Percentiles rank a stretch among this genome's conserved stretches.
Evolutionary conservation across 352 stramenopile species (phyloP).

Genomic region (Globisporangium spinosum): DNA sequence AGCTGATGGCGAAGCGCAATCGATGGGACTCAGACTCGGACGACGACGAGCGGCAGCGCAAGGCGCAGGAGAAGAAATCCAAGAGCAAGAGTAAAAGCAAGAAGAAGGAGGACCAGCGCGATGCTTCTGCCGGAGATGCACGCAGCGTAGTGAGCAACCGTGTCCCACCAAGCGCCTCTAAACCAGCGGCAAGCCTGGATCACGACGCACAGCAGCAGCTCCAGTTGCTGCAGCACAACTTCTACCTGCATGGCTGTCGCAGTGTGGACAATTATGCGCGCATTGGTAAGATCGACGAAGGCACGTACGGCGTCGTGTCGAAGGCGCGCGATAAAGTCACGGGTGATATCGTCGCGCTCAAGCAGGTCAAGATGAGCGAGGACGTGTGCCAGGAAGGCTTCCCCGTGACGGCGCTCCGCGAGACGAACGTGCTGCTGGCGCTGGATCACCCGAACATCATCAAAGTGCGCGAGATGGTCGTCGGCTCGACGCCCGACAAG

Average conservation of each 20-base stretch:
- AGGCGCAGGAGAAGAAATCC: slow-evolving; percentile 5
- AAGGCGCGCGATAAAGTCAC: slow-evolving; percentile 89
- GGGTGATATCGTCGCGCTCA: slow-evolving; percentile 91
- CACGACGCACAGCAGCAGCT: not conserved
- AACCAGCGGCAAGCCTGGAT: not conserved
- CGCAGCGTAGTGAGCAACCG: not conserved
- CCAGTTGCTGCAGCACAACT: slow-evolving; percentile 41
- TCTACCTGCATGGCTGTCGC: slow-evolving; percentile 86
- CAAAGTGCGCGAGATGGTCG: slow-evolving; percentile 85
- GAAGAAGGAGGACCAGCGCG: not conserved
- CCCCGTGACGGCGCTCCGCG: slow-evolving; percentile 77
- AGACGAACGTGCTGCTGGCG: slow-evolving; percentile 83
- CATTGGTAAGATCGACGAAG: slow-evolving; percentile 93
- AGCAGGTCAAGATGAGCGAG: slow-evolving; percentile 85
- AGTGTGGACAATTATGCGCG: slow-evolving; percentile 95
- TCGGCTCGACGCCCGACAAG: slow-evolving; percentile 83
- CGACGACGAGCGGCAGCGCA: slow-evolving; percentile 11
- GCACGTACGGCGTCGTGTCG: slow-evolving; percentile 96
- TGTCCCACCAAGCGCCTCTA: not conserved
- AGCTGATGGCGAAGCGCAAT: slow-evolving; percentile 40
- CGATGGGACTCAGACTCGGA: slow-evolving; percentile 66
- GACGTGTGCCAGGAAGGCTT: slow-evolving; percentile 82
- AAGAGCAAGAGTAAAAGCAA: not conserved
- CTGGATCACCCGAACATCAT: slow-evolving; percentile 87
- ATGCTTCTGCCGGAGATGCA: not conserved